Evolutionary conservation across 2,329 filamentous ascomycete genomes (phyloP).

Genomic region (Colletotrichum tropicicola): DNA sequence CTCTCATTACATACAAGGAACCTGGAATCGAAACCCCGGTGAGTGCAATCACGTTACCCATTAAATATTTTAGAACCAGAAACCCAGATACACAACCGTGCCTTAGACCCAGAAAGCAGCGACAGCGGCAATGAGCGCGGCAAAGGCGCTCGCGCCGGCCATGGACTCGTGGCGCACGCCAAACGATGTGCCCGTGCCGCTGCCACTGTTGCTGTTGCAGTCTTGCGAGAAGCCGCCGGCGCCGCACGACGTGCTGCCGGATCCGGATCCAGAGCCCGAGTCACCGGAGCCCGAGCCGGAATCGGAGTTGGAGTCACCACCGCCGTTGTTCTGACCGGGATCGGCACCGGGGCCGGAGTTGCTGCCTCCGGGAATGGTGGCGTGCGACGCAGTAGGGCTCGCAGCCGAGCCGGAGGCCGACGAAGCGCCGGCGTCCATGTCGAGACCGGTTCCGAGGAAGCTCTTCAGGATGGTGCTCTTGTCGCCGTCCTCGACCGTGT

Average conservation of each 20-base stretch:
- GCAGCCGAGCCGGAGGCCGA: conserved; percentile 30
- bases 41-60: conserved; percentile 1
- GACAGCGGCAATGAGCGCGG: conserved; percentile 44
- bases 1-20: conserved; percentile 20
- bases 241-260: conserved; percentile 43
- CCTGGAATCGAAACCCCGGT: neutral
- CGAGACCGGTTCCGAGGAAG: conserved; percentile 80
- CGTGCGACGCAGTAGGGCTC: conserved; percentile 17
- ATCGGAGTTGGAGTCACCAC: conserved; percentile 29
- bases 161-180: conserved; percentile 37
- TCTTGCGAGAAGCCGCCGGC: conserved; percentile 50
- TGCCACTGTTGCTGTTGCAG: conserved; percentile 36
- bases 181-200: conserved; percentile 32
- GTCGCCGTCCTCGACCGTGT: conserved; percentile 79
- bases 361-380: conserved; percentile 42
- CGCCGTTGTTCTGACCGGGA: conserved; percentile 36
- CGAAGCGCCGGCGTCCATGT: conserved; percentile 64
- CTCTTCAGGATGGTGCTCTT: conserved; percentile 81
- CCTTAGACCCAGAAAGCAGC: conserved; percentile 41
- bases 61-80: conserved; percentile 3
- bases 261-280: conserved; percentile 21
- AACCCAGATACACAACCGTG: neutral
- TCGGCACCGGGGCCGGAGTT: conserved; percentile 36
- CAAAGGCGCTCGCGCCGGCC: conserved; percentile 46
- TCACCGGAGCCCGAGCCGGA: conserved; percentile 19